Evolutionary conservation across 768 basidiomycete genomes (phyloP), one percentile per base, ranked within the genome.

Genomic region (Neoboletus subvelutipes): DNA sequence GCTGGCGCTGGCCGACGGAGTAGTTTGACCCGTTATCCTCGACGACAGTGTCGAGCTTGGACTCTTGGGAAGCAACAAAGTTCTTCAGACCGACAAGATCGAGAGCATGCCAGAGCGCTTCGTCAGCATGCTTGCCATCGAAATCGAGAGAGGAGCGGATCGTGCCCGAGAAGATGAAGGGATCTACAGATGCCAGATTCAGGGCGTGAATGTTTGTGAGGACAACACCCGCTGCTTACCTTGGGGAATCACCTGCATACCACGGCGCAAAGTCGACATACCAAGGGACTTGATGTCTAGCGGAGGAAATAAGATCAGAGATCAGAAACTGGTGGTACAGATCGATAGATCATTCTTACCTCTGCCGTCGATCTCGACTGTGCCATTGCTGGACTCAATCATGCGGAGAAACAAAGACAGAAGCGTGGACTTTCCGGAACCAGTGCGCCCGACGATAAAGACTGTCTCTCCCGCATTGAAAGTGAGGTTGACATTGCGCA

Each of bases 1-100:
- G 74, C 73, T 97, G 95, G 66, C 84, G 83, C 76, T 98, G 95
- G 7, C 95, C 95, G 41, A 96, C 96, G 61, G 89, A 92, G 60
- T 94, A 73, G 52, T 82, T 86, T 5, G 87, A 83, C 1, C 94
- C 94, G 50, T 81, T 84, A 43, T 79, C 83, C 2, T 92, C 91
- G 5, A 97, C 76, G 41, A 77, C 74, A 0, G 94, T 95, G 56
- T 94, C 90, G 62, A 65, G 67, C 61, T 59, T 96, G 94, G 4
- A 92, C 89, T 24, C 88, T 79, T 3, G 92, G 87, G 45, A 96
- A 71, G 60, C 83, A 85, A 52, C 78, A 72, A 42, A 98, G 77
- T 69, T 93, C 94, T 63, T 94, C 77, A 41, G 67, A 52, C 58
- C 80, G 67, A 57, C 67, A 50, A 69, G 73, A 60, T 71, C 70